These are phyloP conservation scores for Hanseniaspora thailandica DNA, from an alignment of 805 yeast species.

Conservation along the genomic window DNA sequence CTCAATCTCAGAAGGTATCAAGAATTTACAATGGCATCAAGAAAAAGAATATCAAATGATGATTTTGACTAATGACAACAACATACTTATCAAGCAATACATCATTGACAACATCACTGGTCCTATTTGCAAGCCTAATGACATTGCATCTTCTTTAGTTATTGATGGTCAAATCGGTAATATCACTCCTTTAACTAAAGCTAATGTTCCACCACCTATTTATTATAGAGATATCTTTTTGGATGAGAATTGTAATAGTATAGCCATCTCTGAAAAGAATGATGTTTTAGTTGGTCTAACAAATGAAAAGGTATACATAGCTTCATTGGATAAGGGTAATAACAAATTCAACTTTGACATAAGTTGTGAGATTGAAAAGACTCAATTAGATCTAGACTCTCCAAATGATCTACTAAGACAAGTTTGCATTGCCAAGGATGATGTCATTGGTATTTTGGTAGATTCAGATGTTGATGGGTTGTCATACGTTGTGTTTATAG, in stretches of 20 bases:
- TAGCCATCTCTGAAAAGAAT: slow-evolving; percentile 53
- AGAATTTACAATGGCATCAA: slow-evolving; percentile 67
- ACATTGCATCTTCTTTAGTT: slow-evolving; percentile 68
- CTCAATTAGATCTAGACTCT: slow-evolving; percentile 28
- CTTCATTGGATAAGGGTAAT: slow-evolving; percentile 34
- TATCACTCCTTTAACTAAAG: slow-evolving; percentile 70
- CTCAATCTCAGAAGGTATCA: slow-evolving; percentile 23
- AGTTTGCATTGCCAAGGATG: slow-evolving; percentile 43
- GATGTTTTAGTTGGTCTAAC: slow-evolving; percentile 48
- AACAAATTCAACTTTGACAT: slow-evolving; percentile 18
- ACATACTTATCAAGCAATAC: slow-evolving; percentile 55
- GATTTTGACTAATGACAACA: slow-evolving; percentile 40
- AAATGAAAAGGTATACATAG: slow-evolving; percentile 35
- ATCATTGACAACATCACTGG: slow-evolving; percentile 55
- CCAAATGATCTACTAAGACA: slow-evolving; percentile 47
- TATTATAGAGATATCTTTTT: slow-evolving; percentile 55
- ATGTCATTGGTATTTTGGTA: slow-evolving; percentile 43
- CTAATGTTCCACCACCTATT: slow-evolving; percentile 93
- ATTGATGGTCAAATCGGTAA: slow-evolving; percentile 62
- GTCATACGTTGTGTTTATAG: slow-evolving; percentile 33
- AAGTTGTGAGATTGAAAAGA: slow-evolving; percentile 16
- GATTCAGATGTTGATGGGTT: slow-evolving; percentile 45
- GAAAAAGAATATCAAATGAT: slow-evolving; percentile 71
- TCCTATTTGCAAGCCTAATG: slow-evolving; percentile 52
- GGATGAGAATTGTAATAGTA: slow-evolving; percentile 45